Evolutionary conservation across 108 stramenopile genomes (phyloP).

Genomic region (Nannochloropsis salina): DNA sequence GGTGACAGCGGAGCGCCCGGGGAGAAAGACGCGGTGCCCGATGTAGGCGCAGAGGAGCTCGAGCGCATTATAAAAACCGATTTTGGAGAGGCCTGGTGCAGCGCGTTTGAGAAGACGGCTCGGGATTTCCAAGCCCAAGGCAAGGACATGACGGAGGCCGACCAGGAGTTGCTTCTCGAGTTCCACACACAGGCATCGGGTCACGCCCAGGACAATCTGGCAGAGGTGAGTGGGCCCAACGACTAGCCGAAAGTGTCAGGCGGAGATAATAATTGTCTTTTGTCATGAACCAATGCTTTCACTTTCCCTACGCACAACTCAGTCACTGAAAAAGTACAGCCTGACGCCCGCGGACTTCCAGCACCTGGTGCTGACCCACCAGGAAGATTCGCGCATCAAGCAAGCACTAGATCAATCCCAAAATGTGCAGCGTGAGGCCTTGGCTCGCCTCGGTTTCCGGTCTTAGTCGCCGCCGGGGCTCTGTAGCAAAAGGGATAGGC

Average conservation of each 20-base stretch:
- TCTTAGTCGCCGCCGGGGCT: background rate
- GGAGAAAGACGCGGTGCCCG: background rate
- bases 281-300: too few species aligned
- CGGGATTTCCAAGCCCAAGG: background rate
- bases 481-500: too few species aligned
- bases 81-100: background rate
- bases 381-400: background rate
- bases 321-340: background rate
- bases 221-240: background rate
- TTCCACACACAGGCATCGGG: background rate
- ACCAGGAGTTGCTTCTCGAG: background rate
- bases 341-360: background rate
- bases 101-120: background rate
- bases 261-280: too few species aligned
- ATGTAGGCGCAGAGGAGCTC: conserved; percentile 3
- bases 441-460: background rate
- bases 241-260: too few species aligned
- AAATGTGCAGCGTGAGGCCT: background rate
- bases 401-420: background rate
- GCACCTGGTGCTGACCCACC: background rate
- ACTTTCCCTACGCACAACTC: too few species aligned
- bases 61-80: background rate
- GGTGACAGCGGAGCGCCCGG: background rate
- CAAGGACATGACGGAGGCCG: background rate
- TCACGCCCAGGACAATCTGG: background rate